Evolutionary conservation across 1,284 basidiomycete species (phyloP), one percentile per base, ranked within the genome.

Genomic region (Boletus smithii): DNA sequence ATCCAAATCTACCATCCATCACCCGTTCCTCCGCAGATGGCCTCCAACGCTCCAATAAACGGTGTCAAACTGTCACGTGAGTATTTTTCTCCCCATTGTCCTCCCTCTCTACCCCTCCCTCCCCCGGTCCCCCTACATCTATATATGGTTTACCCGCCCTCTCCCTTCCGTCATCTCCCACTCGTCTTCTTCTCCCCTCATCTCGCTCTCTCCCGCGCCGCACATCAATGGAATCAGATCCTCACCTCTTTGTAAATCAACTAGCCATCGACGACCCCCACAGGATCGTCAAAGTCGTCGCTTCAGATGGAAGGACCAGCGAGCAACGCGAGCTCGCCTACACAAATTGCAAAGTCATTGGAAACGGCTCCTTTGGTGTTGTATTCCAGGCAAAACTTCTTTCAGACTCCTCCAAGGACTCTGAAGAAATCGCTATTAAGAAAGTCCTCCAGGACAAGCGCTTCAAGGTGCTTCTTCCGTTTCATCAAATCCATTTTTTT

Each of bases 381-480:
- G 97, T 99, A 56, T 99, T 97, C 71, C 92, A 91, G 65, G 83
- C 88, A 56, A 83, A 83, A 72, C 77, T 91, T 51, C 73, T 88
- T 45, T 74, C 76, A 24, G 75, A 78, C 18, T 70, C 77, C 7
- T 69, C 77, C 35, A 78, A 80, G 62, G 77, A 80, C 29, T 76
- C 76, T 22, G 86, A 90, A 53, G 94, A 97, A 62, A 97, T 99
- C 63, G 95, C 95, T 47, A 99, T 99, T 81, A 99, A 99, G 85
- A 99, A 98, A 79, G 95, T 99, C 44, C 73, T 99, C 58, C 95
- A 99, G 79, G 95, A 99, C 77, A 99, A 99, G 81, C 85, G 95
- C 58, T 99, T 99, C 88, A 99, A 99, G 91, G 95, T 94, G 80
- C 66, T 42, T 53, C 32, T 56, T 47, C 54, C 53, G 53, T 51